Evolutionary conservation across 2,329 filamentous ascomycete genomes (phyloP).

Genomic region (Pseudocercospora vitis): DNA sequence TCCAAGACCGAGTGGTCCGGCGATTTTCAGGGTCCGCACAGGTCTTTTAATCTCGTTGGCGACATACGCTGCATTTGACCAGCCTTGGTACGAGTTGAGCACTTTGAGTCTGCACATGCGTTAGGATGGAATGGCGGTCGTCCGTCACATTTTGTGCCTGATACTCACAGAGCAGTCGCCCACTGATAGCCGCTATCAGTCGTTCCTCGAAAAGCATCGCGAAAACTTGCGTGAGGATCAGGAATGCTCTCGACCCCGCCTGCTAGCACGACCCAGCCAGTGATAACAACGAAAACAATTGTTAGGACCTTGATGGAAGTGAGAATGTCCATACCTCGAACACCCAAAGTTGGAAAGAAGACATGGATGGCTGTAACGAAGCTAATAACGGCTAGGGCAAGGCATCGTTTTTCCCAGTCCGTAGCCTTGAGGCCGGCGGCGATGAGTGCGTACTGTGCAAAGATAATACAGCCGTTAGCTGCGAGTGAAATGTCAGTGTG

Average conservation of each 20-base stretch:
- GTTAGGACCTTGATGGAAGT: constrained; percentile 61
- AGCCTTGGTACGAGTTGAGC: constrained; percentile 19
- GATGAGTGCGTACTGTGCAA: constrained; percentile 61
- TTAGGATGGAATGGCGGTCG: neutral
- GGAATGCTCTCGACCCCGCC: constrained; percentile 50
- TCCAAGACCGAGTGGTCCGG: constrained; percentile 50
- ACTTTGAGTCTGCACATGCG: constrained; percentile 48
- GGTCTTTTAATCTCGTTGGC: constrained; percentile 57
- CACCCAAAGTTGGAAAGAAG: constrained; percentile 43
- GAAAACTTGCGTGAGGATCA: constrained; percentile 57
- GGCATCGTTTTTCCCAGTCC: constrained; percentile 64
- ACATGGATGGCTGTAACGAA: constrained; percentile 57
- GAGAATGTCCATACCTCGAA: constrained; percentile 48
- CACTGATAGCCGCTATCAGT: constrained; percentile 48
- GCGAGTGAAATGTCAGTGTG: constrained; percentile 43
- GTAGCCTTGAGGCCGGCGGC: constrained; percentile 53
- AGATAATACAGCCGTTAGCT: constrained; percentile 62
- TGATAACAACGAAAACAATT: constrained; percentile 53
- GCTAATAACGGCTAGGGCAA: constrained; percentile 55
- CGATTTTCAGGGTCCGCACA: constrained; percentile 20
- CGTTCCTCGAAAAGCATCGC: constrained; percentile 54
- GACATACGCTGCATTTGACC: constrained; percentile 61
- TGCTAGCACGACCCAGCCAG: constrained; percentile 62
- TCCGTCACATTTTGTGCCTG: no score
- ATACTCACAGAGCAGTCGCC: constrained; percentile 52